Evolutionary conservation across 1,139 yeast species (phyloP).

Genomic region (Debaryomyces nepalensis): DNA sequence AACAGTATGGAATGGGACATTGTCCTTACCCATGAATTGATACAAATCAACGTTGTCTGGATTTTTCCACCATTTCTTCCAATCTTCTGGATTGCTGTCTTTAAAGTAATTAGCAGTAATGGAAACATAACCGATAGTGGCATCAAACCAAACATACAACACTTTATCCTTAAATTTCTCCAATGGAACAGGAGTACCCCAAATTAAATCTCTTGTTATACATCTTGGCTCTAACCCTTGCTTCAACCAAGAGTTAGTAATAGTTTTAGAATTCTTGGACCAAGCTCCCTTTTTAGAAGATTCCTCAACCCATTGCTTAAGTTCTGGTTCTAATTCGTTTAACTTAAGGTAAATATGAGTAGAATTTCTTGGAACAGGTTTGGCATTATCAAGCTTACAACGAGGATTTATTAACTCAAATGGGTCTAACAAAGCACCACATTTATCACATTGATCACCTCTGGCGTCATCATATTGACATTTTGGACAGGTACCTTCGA

Average conservation of each 20-base stretch:
- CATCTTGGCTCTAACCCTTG: constrained; percentile 95
- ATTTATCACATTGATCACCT: constrained; percentile 98
- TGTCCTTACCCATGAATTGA: constrained; percentile 99
- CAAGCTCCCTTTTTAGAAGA: constrained; percentile 77
- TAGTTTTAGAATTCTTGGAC: constrained; percentile 88
- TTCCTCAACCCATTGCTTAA: constrained; percentile 72
- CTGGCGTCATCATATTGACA: constrained; percentile 96
- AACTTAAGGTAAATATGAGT: constrained; percentile 84
- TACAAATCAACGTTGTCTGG: constrained; percentile 83
- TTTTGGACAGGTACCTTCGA: constrained; percentile 96
- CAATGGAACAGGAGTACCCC: constrained; percentile 99
- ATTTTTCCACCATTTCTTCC: constrained; percentile 86
- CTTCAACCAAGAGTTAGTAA: constrained; percentile 90
- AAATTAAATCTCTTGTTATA: constrained; percentile 92
- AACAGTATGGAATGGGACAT: constrained; percentile 97
- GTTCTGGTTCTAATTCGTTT: constrained; percentile 78
- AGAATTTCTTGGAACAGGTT: constrained; percentile 80
- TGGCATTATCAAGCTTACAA: constrained; percentile 86
- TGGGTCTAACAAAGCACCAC: constrained; percentile 89
- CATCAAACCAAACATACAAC: constrained; percentile 98
- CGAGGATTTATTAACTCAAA: constrained; percentile 92
- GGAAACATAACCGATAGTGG: constrained; percentile 93
- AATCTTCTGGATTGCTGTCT: constrained; percentile 53
- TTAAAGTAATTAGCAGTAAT: constrained; percentile 93
- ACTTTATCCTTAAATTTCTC: constrained; percentile 85